Percentiles rank a stretch among this genome's conserved stretches.
Conservation (phyloP, 2,329 filamentous ascomycete genomes). For the Penicillium sp. region DNA sequence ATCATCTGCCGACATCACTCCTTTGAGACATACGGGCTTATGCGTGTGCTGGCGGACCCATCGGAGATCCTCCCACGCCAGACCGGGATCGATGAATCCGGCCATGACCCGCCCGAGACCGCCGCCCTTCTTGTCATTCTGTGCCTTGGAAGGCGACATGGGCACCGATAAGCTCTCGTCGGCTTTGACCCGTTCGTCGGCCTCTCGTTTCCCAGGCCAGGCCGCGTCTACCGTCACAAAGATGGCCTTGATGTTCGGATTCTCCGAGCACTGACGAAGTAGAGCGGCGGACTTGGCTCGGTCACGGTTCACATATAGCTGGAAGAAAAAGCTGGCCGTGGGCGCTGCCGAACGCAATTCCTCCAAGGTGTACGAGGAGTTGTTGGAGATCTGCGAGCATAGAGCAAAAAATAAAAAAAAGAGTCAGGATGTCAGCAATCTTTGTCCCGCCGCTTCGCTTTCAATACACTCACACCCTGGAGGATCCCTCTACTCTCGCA, state of each 20-base stretch:
- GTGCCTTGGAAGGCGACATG: conserved; percentile 41
- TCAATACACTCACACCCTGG: conserved; percentile 42
- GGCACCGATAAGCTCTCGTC: conserved; percentile 40
- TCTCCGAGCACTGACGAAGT: conserved; percentile 38
- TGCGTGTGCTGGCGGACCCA: conserved; percentile 48
- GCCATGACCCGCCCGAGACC: conserved; percentile 50
- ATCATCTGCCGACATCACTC: conserved; percentile 52
- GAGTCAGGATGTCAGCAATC: not conserved
- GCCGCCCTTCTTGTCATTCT: conserved; percentile 49
- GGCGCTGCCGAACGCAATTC: conserved; percentile 47
- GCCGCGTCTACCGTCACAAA: conserved; percentile 54
- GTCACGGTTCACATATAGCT: conserved; percentile 51
- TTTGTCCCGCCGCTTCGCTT: not conserved
- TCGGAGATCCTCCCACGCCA: conserved; percentile 49
- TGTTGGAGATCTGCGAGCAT: conserved; percentile 48
- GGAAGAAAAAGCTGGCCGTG: conserved; percentile 46
- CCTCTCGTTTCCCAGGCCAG: conserved; percentile 51
- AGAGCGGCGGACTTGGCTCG: conserved; percentile 45
- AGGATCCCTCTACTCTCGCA: conserved; percentile 49
- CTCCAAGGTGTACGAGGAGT: conserved; percentile 52
- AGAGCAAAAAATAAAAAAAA: not conserved
- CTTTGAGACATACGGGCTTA: conserved; percentile 53
- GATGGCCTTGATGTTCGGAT: conserved; percentile 41
- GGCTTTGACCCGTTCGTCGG: conserved; percentile 50
- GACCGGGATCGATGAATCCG: conserved; percentile 46